Conservation (phyloP, 257 asterid species). For the Solanum arcanum region DNA sequence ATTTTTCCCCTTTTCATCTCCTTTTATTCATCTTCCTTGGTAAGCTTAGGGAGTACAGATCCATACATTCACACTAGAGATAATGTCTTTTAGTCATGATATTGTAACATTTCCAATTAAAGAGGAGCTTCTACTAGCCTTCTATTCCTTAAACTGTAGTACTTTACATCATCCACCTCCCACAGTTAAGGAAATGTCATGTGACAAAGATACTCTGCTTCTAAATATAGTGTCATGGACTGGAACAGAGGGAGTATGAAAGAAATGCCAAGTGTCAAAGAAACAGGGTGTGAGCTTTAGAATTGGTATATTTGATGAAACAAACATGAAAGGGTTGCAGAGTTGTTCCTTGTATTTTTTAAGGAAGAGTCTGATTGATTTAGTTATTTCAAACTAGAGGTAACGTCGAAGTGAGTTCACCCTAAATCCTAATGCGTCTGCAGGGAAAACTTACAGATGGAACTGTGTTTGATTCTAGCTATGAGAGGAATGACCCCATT, state of each 20-base stretch:
- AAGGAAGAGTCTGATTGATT: not conserved
- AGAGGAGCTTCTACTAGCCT: not conserved
- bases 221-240: not conserved
- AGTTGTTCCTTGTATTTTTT: not conserved
- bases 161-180: not conserved
- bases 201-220: not conserved
- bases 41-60: not conserved
- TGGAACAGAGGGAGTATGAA: not conserved
- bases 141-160: not conserved
- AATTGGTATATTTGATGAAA: not conserved
- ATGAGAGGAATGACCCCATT: constrained; percentile 89
- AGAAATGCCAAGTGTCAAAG: not conserved
- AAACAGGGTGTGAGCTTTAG: not conserved
- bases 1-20: not conserved
- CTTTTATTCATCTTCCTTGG: not conserved
- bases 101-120: not conserved
- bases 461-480: constrained; percentile 94
- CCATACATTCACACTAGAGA: not conserved
- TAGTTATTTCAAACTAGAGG: not conserved
- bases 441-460: constrained; percentile 99
- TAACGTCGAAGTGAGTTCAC: not conserved
- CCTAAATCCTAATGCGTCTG: not conserved
- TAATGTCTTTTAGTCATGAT: not conserved
- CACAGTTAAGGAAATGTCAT: not conserved
- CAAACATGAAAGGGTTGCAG: not conserved